A percentile compares a stretch with the other conserved stretches of the same genome.
Conservation (phyloP, 306 rosid genomes). For the Trifolium pratense region DNA sequence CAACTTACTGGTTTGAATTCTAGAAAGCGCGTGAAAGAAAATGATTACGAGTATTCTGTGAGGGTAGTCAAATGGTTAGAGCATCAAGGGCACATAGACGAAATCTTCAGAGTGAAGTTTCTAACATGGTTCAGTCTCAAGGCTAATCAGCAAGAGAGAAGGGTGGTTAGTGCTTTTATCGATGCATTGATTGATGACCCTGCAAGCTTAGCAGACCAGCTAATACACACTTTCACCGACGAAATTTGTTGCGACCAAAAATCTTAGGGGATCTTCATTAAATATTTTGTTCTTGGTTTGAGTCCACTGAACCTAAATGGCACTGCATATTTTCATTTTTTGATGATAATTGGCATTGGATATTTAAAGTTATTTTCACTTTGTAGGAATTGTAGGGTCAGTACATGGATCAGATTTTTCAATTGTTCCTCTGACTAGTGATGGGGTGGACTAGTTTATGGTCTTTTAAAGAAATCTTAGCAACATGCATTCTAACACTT, state of each 20-base stretch:
- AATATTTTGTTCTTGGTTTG: conserved; percentile 9
- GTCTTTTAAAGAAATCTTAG: conserved; percentile 18
- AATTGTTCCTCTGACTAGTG: background rate
- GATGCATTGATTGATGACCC: conserved; percentile 83
- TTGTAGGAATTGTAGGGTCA: conserved; percentile 39
- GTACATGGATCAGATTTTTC: conserved; percentile 39
- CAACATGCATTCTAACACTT: conserved; percentile 5
- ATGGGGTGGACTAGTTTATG: conserved; percentile 4
- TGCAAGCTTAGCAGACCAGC: conserved; percentile 87
- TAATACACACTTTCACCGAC: conserved; percentile 75
- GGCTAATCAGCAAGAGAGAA: conserved; percentile 75
- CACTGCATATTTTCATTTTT: conserved; percentile 33
- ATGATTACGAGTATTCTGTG: conserved; percentile 79
- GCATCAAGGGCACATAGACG: conserved; percentile 69
- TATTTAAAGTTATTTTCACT: conserved; percentile 28
- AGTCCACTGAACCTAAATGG: conserved; percentile 40
- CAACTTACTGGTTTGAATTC: conserved; percentile 42
- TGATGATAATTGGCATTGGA: conserved; percentile 1
- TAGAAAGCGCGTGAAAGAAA: conserved; percentile 59
- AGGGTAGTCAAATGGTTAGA: conserved; percentile 79
- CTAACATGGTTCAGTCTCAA: conserved; percentile 97
- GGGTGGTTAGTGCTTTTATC: conserved; percentile 82
- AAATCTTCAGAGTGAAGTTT: conserved; percentile 77
- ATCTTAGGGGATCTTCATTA: conserved; percentile 44
- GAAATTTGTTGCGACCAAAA: conserved; percentile 68